Conservation (phyloP, 2,329 filamentous ascomycete genomes). For the Sclerotinia minor region DNA sequence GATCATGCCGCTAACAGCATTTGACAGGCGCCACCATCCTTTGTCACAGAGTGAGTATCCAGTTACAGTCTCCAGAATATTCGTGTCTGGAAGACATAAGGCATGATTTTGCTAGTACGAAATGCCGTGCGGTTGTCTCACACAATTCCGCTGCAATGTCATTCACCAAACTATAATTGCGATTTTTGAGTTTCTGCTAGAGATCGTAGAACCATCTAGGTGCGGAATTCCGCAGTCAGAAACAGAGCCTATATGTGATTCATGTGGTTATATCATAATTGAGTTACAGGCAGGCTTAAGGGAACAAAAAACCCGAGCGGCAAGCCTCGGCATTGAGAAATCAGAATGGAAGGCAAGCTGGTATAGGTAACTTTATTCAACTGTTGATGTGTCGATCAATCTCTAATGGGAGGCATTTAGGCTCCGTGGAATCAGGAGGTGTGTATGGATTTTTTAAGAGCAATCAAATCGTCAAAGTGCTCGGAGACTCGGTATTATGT, state of each 20-base stretch:
- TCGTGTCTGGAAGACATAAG: neutral
- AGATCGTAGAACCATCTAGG: neutral
- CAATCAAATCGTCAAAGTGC: neutral
- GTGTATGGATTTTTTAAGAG: neutral
- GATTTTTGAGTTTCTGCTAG: neutral
- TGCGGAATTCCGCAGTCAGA: neutral
- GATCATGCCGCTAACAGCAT: neutral
- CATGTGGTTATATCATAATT: neutral
- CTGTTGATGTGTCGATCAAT: neutral
- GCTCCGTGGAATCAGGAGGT: neutral
- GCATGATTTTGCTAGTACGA: neutral
- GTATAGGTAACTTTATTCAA: conserved; percentile 2
- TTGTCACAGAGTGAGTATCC: neutral
- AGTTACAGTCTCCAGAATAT: neutral
- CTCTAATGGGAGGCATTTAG: neutral
- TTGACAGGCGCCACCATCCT: neutral
- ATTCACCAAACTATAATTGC: neutral
- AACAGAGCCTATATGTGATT: neutral
- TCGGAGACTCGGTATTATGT: neutral
- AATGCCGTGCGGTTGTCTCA: neutral
- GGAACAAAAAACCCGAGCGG: neutral
- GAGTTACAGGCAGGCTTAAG: neutral
- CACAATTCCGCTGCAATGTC: neutral
- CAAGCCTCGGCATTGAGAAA: neutral
- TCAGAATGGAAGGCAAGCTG: neutral